Percentiles rank a stretch among this genome's conserved stretches.
phyloP scores from a whole-genome alignment of 2,329 filamentous ascomycete genomes.

The Hortaea sp. region DNA sequence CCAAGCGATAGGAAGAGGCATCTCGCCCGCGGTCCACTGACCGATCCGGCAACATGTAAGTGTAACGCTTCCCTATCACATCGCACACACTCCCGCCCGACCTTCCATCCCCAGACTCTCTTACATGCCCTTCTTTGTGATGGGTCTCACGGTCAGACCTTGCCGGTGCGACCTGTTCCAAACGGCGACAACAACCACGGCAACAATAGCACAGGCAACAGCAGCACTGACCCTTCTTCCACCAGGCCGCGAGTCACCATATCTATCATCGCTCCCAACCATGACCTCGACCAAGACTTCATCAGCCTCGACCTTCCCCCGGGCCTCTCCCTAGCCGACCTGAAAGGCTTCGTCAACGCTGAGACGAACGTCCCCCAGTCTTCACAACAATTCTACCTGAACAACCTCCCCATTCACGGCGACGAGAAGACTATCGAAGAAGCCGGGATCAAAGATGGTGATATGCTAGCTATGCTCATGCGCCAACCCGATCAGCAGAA shows the following conservation, averaged over 20 bases:
- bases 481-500: slow-evolving; percentile 35
- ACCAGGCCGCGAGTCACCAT: slow-evolving; percentile 75
- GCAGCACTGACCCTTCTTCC: slow-evolving; percentile 13
- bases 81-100: background rate
- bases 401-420: slow-evolving; percentile 69
- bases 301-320: slow-evolving; percentile 72
- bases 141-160: slow-evolving; percentile 21
- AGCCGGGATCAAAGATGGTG: slow-evolving; percentile 72
- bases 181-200: background rate
- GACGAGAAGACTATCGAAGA: slow-evolving; percentile 73
- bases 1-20: background rate
- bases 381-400: slow-evolving; percentile 80
- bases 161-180: slow-evolving; percentile 11
- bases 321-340: slow-evolving; percentile 71
- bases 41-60: slow-evolving; percentile 18
- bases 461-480: slow-evolving; percentile 86
- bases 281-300: slow-evolving; percentile 59
- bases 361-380: slow-evolving; percentile 65
- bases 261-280: slow-evolving; percentile 66
- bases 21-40: background rate
- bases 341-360: slow-evolving; percentile 80
- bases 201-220: background rate
- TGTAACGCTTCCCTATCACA: slow-evolving; percentile 3
- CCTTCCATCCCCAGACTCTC: background rate
- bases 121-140: slow-evolving; percentile 1